These are phyloP conservation scores for Neurospora sp. DNA, from an alignment of 495 filamentous ascomycete genomes.

Conservation along the genomic window DNA sequence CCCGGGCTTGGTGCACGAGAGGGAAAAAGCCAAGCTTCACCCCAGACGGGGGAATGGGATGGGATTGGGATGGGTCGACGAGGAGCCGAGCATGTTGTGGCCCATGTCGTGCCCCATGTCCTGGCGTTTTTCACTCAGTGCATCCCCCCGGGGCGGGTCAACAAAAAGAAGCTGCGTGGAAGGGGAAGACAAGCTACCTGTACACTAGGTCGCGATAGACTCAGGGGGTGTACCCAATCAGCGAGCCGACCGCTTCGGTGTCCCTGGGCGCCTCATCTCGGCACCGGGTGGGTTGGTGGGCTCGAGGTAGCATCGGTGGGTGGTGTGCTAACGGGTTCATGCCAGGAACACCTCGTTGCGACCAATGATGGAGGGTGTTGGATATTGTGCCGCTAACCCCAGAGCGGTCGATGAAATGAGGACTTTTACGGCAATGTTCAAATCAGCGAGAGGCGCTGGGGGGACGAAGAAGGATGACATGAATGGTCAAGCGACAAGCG, in stretches of 20 bases:
- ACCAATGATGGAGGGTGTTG: conserved; percentile 7
- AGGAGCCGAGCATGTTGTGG: conserved; percentile 4
- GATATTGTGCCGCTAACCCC: conserved; percentile 8
- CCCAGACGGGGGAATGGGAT: conserved; percentile 5
- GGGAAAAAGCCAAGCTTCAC: not conserved
- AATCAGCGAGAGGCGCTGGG: not conserved
- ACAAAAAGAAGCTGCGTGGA: not conserved
- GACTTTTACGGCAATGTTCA: not conserved
- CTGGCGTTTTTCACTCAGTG: conserved; percentile 1
- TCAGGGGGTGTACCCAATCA: conserved; percentile 11
- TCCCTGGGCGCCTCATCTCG: conserved; percentile 15
- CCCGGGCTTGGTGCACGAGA: not conserved
- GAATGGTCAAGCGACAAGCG: not conserved
- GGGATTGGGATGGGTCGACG: not conserved
- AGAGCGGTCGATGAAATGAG: conserved; percentile 14
- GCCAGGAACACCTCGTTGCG: conserved; percentile 10
- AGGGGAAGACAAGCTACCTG: conserved; percentile 5
- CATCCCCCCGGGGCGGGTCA: not conserved
- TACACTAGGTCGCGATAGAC: conserved; percentile 7
- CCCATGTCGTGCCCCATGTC: conserved; percentile 8
- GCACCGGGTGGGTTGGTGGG: conserved; percentile 8
- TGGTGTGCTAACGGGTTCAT: not conserved
- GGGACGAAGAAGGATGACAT: not conserved
- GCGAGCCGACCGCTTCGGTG: not conserved
- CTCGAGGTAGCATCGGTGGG: not conserved